Base-by-base conservation (phyloP, 1,284 basidiomycete species). In the Hypsizygus ulmarius region DNA sequence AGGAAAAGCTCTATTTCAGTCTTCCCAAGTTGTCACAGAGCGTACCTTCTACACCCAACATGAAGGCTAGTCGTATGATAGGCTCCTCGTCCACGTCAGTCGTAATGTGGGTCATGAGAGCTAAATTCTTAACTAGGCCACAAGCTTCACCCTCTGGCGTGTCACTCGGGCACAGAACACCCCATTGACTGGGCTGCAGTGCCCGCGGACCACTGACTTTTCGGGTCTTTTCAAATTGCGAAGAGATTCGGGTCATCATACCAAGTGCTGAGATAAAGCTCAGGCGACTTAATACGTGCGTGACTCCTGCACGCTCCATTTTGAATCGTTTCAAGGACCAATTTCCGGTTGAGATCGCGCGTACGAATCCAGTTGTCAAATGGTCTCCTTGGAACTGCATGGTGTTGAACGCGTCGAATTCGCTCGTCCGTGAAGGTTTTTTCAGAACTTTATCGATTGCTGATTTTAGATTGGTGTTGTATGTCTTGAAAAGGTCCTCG, bases 111-210 rank as follows among this genome's bases (percentile, higher is more conserved):
- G 97, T 99, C 95, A 99, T 99, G 35, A 99, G 78, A 2, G 97
- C 97, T 49, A 99, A 72, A 68, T 99, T 99, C 75, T 99, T 99
- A 41, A 99, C 97, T 50, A 99, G 73, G 43, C 97, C 97, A 65
- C 97, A 99, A 5, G 97, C 97, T 70, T 99, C 97, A 64, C 97
- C 97, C 84, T 99, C 97, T 0, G 97, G 97, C 3, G 97, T 99
- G 69, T 99, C 97, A 63, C 92, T 95, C 0, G 97, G 92, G 70
- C 97, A 99, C 16, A 99, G 75, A 80, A 99, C 94, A 36, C 97
- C 97, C 97, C 97, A 99, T 70, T 99, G 97, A 75, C 88, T 93
- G 8, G 97, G 95, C 66, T 99, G 97, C 53, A 99, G 72, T 10
- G 97, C 96, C 64, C 97, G 84, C 19, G 97, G 97, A 40, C 97